A percentile compares a stretch with the other conserved stretches of the same genome.
Conservation (phyloP, 2,329 filamentous ascomycete species). For the Ceratocystis colombiana region DNA sequence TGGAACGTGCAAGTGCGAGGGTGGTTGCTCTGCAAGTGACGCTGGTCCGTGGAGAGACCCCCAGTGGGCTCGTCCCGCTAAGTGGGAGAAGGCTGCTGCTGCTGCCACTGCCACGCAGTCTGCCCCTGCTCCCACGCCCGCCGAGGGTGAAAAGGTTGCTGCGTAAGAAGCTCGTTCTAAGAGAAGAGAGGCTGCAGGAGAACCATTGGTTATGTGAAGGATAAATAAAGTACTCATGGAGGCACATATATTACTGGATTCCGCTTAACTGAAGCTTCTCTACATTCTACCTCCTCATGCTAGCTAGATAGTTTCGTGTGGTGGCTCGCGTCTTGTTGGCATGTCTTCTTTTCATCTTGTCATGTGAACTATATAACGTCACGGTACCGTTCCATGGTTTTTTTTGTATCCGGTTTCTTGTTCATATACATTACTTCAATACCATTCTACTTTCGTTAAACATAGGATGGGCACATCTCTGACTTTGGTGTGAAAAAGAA, state of each 20-base stretch:
- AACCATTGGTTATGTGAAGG: conserved; percentile 25
- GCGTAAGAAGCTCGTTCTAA: conserved; percentile 31
- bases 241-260: conserved; percentile 12
- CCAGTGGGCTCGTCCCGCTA: conserved; percentile 54
- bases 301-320: background rate
- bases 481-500: background rate
- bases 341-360: conserved; percentile 2
- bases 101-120: conserved; percentile 29
- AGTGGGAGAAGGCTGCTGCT: conserved; percentile 42
- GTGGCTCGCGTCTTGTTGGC: background rate
- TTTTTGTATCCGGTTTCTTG: background rate
- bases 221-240: conserved; percentile 25
- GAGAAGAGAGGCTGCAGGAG: conserved; percentile 8
- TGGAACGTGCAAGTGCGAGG: conserved; percentile 68
- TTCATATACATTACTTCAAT: background rate
- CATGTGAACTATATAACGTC: background rate
- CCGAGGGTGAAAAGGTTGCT: conserved; percentile 33
- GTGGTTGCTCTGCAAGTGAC: conserved; percentile 79
- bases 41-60: conserved; percentile 78
- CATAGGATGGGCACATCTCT: background rate
- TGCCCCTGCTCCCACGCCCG: conserved; percentile 32
- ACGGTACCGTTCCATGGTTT: background rate
- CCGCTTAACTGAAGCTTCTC: background rate
- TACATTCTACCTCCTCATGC: background rate
- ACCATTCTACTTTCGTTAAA: background rate